Percentiles rank a stretch among this genome's conserved stretches.
Evolutionary conservation across 2,329 filamentous ascomycete species (phyloP).

Genomic region (Neofusicoccum ribis): DNA sequence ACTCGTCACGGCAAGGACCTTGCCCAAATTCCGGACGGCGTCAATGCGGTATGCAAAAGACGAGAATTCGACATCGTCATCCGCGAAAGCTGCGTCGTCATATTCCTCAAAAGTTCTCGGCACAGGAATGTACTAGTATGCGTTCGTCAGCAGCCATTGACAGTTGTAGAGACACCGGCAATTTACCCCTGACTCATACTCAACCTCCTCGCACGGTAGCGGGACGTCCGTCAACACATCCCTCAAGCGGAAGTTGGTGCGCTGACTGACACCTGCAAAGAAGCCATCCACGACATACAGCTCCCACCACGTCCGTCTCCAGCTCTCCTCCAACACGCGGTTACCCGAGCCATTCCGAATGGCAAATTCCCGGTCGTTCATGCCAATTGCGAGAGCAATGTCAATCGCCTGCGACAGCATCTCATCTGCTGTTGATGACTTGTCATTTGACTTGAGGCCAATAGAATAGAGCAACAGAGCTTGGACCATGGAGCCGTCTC

Average conservation of each 20-base stretch:
- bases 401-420: constrained; percentile 68
- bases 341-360: constrained; percentile 63
- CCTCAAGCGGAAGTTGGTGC: constrained; percentile 69
- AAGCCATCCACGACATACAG: constrained; percentile 80
- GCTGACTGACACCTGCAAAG: constrained; percentile 75
- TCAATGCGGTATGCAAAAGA: constrained; percentile 85
- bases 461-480: constrained; percentile 75
- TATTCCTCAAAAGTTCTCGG: constrained; percentile 67
- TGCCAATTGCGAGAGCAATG: constrained; percentile 72
- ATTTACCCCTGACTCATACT: constrained; percentile 54
- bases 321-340: constrained; percentile 74
- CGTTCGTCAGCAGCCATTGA: constrained; percentile 10
- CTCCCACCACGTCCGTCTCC: constrained; percentile 90
- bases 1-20: constrained; percentile 61
- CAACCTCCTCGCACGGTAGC: constrained; percentile 80
- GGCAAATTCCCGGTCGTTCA: constrained; percentile 71
- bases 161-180: neutral
- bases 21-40: constrained; percentile 74
- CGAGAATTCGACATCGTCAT: constrained; percentile 70
- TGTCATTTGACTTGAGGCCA: constrained; percentile 73
- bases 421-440: constrained; percentile 67
- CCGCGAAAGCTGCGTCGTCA: constrained; percentile 73
- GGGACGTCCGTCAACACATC: constrained; percentile 67
- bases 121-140: constrained; percentile 34
- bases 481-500: constrained; percentile 65